Percentiles rank a stretch among this genome's conserved stretches.
These are phyloP conservation scores for Firmiana major DNA, from an alignment of 345 rosid species.

Conservation along the genomic window DNA sequence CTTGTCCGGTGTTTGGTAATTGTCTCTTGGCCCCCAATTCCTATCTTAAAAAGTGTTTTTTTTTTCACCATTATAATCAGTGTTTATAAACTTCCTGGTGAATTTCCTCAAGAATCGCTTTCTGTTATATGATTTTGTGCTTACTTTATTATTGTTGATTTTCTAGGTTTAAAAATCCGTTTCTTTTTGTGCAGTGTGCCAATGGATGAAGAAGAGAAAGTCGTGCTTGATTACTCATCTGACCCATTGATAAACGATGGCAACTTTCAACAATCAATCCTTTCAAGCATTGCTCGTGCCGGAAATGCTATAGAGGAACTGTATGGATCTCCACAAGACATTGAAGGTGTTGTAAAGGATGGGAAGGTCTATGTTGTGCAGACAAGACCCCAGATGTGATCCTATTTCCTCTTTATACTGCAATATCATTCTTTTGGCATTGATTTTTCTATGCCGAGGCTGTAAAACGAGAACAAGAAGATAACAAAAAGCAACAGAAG, in stretches of 20 bases:
- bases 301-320: slow-evolving; percentile 82
- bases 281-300: slow-evolving; percentile 67
- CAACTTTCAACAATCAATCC: slow-evolving; percentile 60
- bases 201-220: slow-evolving; percentile 89
- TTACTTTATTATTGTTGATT: neutral
- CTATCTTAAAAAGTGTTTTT: too few relatives aligned
- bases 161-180: neutral
- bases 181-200: slow-evolving; percentile 61
- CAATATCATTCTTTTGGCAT: neutral
- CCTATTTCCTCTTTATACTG: neutral
- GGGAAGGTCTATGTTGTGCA: slow-evolving; percentile 89
- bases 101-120: neutral
- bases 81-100: neutral
- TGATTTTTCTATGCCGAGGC: too few relatives aligned
- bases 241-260: slow-evolving; percentile 64
- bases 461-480: too few relatives aligned
- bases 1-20: too few relatives aligned
- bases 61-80: neutral
- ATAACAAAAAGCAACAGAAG: too few relatives aligned
- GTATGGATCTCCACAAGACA: slow-evolving; percentile 87
- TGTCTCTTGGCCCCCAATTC: too few relatives aligned
- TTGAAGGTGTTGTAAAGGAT: slow-evolving; percentile 87
- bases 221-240: slow-evolving; percentile 70
- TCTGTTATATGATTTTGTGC: neutral
- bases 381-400: slow-evolving; percentile 95